Evolutionary conservation across 805 yeast species (phyloP).

Genomic region (Teunomyces stri): DNA sequence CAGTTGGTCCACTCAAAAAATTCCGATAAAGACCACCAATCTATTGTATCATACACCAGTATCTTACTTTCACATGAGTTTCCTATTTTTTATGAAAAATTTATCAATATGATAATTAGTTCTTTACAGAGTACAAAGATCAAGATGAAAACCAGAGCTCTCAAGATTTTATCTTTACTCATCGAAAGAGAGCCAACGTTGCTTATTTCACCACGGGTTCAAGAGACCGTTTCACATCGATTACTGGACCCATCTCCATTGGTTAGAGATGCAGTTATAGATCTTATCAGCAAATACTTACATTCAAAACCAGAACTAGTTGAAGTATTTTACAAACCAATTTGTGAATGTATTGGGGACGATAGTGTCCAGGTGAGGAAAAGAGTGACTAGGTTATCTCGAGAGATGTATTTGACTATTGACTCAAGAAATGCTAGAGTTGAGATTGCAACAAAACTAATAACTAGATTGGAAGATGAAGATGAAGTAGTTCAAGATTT

Average conservation of each 20-base stretch:
- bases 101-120: constrained; percentile 46
- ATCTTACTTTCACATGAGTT: constrained; percentile 30
- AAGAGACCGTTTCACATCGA: constrained; percentile 48
- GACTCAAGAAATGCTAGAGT: constrained; percentile 30
- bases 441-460: constrained; percentile 48
- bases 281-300: constrained; percentile 54
- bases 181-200: constrained; percentile 53
- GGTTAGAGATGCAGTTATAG: constrained; percentile 75
- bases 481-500: constrained; percentile 50
- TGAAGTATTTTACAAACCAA: constrained; percentile 46
- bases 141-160: constrained; percentile 50
- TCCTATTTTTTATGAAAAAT: constrained; percentile 47
- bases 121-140: constrained; percentile 29
- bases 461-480: constrained; percentile 65
- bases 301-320: constrained; percentile 42
- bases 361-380: constrained; percentile 64
- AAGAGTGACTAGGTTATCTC: constrained; percentile 54
- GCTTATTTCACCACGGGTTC: constrained; percentile 49
- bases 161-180: constrained; percentile 58
- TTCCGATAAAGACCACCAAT: constrained; percentile 11
- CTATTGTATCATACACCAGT: constrained; percentile 16
- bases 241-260: constrained; percentile 63
- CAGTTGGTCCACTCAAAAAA: background rate
- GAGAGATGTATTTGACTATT: constrained; percentile 43
- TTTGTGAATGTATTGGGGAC: constrained; percentile 53